Conservation (phyloP, 371 early-diverging fungal species). For the Rhizomucor miehei region DNA sequence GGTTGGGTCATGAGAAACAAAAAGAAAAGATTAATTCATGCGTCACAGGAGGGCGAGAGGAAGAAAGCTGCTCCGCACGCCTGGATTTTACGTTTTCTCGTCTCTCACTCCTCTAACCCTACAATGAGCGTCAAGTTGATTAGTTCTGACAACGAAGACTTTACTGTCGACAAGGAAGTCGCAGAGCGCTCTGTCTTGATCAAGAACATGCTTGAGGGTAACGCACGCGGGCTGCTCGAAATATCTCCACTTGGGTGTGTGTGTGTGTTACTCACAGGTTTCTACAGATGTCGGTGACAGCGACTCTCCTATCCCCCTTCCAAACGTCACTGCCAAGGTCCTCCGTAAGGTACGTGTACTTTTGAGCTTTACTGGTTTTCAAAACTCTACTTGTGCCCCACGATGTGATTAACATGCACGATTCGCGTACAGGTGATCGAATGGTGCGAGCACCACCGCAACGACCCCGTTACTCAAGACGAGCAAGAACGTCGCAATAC, state of each 20-base stretch:
- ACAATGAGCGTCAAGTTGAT: conserved; percentile 44
- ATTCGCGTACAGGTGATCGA: conserved; percentile 62
- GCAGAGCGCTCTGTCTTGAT: conserved; percentile 87
- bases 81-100: conserved; percentile 4
- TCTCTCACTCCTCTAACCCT: not conserved
- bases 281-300: conserved; percentile 72
- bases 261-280: not conserved
- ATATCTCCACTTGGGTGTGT: not conserved
- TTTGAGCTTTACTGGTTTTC: no score
- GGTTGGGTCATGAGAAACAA: no score
- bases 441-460: conserved; percentile 77
- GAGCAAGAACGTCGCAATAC: conserved; percentile 63
- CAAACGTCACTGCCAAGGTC: conserved; percentile 70
- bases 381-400: not conserved
- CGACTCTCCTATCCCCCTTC: conserved; percentile 74
- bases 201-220: conserved; percentile 90
- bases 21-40: no score
- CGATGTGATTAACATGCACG: not conserved
- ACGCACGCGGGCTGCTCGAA: not conserved
- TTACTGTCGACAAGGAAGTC: conserved; percentile 78
- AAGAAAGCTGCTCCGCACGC: no score
- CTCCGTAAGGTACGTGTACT: conserved; percentile 58
- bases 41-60: no score
- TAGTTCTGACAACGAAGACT: conserved; percentile 71
- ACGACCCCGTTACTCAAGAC: conserved; percentile 66